Conservation (phyloP, 2,329 filamentous ascomycete species). For the Tolypocladium album region DNA sequence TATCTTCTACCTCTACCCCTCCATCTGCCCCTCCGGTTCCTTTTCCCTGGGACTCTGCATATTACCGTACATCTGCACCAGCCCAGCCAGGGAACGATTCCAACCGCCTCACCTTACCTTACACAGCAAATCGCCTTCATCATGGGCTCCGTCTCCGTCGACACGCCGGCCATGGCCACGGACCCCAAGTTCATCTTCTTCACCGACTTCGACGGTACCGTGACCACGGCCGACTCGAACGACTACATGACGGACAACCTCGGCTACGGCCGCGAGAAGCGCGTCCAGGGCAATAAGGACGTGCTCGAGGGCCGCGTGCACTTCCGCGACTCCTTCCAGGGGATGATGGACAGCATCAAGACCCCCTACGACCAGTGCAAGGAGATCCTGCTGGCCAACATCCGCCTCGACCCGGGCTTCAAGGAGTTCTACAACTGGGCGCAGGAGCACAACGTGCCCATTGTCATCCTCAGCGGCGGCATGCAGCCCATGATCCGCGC, state of each 20-base stretch:
- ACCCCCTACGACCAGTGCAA: constrained; percentile 77
- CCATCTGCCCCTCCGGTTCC: constrained; percentile 1
- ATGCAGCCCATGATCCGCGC: constrained; percentile 89
- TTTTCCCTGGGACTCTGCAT: background rate
- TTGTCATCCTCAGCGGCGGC: constrained; percentile 83
- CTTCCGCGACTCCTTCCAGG: constrained; percentile 79
- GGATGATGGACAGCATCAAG: constrained; percentile 83
- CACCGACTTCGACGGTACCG: constrained; percentile 96
- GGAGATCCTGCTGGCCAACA: constrained; percentile 65
- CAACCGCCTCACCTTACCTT: no score
- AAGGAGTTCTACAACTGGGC: constrained; percentile 80
- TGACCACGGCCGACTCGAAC: constrained; percentile 62
- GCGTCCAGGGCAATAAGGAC: constrained; percentile 62
- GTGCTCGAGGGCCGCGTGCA: constrained; percentile 60
- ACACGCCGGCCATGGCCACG: constrained; percentile 48
- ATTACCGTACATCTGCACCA: background rate
- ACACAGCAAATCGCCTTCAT: constrained; percentile 3
- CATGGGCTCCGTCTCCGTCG: constrained; percentile 30
- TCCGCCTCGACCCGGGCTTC: constrained; percentile 83
- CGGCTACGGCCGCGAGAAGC: constrained; percentile 65
- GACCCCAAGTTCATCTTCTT: constrained; percentile 94
- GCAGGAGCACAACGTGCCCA: constrained; percentile 70
- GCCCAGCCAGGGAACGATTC: background rate
- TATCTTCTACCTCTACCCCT: constrained; percentile 2
- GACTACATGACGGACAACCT: constrained; percentile 80